Conservation (phyloP, 2,329 filamentous ascomycete species). For the Fusarium mangiferae region DNA sequence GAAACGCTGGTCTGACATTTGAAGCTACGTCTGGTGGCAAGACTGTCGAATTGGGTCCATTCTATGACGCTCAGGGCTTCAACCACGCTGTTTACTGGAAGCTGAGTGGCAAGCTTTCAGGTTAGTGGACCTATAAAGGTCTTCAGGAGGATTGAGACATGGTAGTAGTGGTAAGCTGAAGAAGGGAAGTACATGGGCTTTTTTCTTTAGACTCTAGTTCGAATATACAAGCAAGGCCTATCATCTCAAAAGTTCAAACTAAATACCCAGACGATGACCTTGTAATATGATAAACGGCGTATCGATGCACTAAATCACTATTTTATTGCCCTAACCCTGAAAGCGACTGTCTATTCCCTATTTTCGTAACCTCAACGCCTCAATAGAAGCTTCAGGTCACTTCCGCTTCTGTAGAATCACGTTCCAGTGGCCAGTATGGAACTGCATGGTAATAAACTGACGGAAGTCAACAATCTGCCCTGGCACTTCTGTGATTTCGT, state of each 20-base stretch:
- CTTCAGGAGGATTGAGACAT: fast-evolving
- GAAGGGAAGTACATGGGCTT: too few species aligned
- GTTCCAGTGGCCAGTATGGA: not conserved
- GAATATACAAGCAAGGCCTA: not conserved
- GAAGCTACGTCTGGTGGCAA: constrained; percentile 46
- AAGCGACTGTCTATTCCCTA: not conserved
- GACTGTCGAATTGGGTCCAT: constrained; percentile 49
- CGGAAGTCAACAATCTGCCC: not conserved
- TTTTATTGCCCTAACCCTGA: too few species aligned
- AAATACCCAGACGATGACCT: too few species aligned
- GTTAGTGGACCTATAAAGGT: fast-evolving
- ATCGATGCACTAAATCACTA: too few species aligned
- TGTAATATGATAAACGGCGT: too few species aligned
- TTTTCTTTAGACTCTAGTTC: not conserved
- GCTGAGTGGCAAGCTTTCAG: constrained; percentile 9
- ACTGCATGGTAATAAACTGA: not conserved
- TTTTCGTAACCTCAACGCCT: not conserved
- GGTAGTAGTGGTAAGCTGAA: too few species aligned
- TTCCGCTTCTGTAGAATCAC: not conserved
- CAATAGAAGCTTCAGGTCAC: not conserved
- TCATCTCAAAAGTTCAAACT: not conserved
- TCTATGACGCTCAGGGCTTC: constrained; percentile 54
- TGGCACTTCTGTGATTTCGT: not conserved
- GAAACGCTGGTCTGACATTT: constrained; percentile 45
- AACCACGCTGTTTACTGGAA: constrained; percentile 58